A percentile compares a stretch with the other conserved stretches of the same genome.
phyloP scores from a whole-genome alignment of 352 stramenopile species.

The Pythium aquatile region DNA sequence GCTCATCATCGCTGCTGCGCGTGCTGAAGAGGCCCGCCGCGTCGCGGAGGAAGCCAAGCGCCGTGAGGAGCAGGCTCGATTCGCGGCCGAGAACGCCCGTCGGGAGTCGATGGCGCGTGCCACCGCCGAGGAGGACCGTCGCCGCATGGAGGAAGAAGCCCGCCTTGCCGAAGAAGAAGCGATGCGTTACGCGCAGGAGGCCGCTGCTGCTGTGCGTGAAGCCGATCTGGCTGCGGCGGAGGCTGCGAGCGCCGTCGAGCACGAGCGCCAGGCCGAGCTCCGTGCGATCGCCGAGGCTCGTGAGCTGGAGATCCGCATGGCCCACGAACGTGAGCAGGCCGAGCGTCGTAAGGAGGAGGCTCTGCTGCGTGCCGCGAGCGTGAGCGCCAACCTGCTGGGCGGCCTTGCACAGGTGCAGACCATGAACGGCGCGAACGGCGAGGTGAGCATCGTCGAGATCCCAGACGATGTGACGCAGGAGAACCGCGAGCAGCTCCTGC shows the following conservation, averaged over 20 bases:
- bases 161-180: slow-evolving; percentile 60
- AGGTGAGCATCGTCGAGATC: slow-evolving; percentile 84
- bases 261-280: slow-evolving; percentile 79
- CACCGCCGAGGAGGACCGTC: slow-evolving; percentile 55
- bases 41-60: slow-evolving; percentile 84
- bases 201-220: slow-evolving; percentile 56
- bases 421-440: slow-evolving; percentile 55
- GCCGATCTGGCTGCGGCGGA: slow-evolving; percentile 69
- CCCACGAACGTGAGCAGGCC: slow-evolving; percentile 50
- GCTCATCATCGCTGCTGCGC: slow-evolving; percentile 70
- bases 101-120: slow-evolving; percentile 55
- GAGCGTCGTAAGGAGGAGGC: slow-evolving; percentile 62
- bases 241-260: slow-evolving; percentile 69
- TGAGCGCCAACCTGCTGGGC: slow-evolving; percentile 73
- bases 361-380: slow-evolving; percentile 63
- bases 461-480: slow-evolving; percentile 80
- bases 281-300: slow-evolving; percentile 75
- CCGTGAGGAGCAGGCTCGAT: slow-evolving; percentile 66
- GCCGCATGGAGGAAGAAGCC: slow-evolving; percentile 73
- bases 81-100: slow-evolving; percentile 52
- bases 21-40: slow-evolving; percentile 66
- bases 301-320: slow-evolving; percentile 59
- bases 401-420: slow-evolving; percentile 81
- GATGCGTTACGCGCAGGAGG: slow-evolving; percentile 52
- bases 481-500: slow-evolving; percentile 83